Conservation (phyloP, 306 rosid genomes). For the Castanea crenata region DNA sequence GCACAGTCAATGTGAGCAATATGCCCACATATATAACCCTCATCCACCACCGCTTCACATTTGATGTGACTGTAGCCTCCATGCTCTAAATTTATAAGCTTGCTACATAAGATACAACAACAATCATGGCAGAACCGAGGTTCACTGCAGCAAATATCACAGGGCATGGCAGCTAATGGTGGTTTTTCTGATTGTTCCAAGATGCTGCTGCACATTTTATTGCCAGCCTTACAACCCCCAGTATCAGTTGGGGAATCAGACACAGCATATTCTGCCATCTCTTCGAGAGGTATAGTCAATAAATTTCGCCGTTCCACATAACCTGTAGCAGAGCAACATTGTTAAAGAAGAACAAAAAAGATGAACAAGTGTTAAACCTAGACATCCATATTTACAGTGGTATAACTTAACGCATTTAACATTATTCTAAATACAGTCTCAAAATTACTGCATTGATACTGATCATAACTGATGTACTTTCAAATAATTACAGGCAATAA, state of each 20-base stretch:
- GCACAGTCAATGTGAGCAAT: conserved; percentile 80
- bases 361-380: not conserved
- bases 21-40: conserved; percentile 63
- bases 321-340: conserved; percentile 33
- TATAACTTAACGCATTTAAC: not conserved
- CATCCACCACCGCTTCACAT: conserved; percentile 43
- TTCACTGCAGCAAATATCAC: conserved; percentile 78
- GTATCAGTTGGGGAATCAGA: conserved; percentile 28
- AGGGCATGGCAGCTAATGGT: conserved; percentile 42
- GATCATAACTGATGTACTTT: not conserved
- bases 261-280: conserved; percentile 26
- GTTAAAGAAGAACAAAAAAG: not conserved
- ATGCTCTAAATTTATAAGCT: conserved; percentile 42
- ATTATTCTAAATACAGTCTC: not conserved
- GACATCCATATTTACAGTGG: not conserved
- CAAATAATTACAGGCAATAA: not conserved
- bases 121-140: conserved; percentile 78
- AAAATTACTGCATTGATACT: not conserved
- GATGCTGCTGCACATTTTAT: conserved; percentile 55
- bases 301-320: conserved; percentile 5
- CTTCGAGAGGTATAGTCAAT: conserved; percentile 45
- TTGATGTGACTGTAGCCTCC: conserved; percentile 71
- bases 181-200: conserved; percentile 31
- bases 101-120: conserved; percentile 76
- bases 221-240: conserved; percentile 60